Base-by-base conservation (phyloP, 352 stramenopile species). In the Globisporangium ultimum region DNA sequence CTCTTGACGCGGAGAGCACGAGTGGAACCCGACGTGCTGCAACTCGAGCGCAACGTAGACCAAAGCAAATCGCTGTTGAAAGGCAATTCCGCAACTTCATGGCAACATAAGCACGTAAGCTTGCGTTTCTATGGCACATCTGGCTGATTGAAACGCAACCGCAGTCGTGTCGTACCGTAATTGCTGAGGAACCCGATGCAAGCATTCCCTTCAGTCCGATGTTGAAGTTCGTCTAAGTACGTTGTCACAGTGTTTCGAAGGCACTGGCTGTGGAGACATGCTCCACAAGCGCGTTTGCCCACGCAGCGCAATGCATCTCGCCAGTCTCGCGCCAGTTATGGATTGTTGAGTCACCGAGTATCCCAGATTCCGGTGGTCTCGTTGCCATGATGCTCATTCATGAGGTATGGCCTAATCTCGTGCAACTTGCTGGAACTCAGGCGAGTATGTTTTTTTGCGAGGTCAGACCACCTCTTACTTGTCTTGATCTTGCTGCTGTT, bases 401-500 rank as follows among this genome's bases (percentile, higher is more conserved):
- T 32, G 24, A 32, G 24, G 24, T 32, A 32, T 32, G 24, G 24
- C 5, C 24, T 32, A 5, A 2, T 2, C 5, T 2, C 24, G 2
- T 32, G 24, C 24, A 6, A 32, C 24, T 32, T 6, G 24, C 24
- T 32, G 24, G 24, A 2, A 5, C 24, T 32, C 24, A 32, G 5
- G 24, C 24, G 24, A 32, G 24, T 32, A 32, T 32, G 24, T 32
- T 32, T 32, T 32, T 32, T 43, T 43, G 38, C 8, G 2, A 6
- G 24, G 24, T 32, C 24, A 32, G 24, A n/a, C n/a, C n/a, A 32
- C 24, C 24, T 32, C 24, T 5, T 32, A 5, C 24, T 32, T 5
- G 24, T 5, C 24, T 43, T 55, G 17, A n/a, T n/a, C n/a, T 11
- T 47, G 21, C 36, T 62, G 21, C 17, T 48, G 55, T 40, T 48